Evolutionary conservation across 331 rosid genomes (phyloP).

Genomic region (Quercus lobata): DNA sequence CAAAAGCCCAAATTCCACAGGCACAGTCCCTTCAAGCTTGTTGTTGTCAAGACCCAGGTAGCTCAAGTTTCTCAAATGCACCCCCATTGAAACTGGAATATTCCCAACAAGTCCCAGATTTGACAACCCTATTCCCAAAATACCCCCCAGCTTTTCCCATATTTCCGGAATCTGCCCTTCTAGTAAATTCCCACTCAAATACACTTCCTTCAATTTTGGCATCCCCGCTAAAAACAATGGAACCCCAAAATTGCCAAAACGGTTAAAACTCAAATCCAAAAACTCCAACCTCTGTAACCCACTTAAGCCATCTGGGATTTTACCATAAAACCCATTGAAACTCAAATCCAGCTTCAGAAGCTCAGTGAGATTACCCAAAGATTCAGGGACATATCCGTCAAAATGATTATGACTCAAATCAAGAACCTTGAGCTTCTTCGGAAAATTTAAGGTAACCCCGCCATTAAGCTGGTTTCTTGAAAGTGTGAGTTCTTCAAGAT

Average conservation of each 20-base stretch:
- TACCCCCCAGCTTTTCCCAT: conserved; percentile 55
- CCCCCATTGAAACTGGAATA: conserved; percentile 70
- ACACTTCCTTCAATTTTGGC: conserved; percentile 51
- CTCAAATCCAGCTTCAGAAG: conserved; percentile 72
- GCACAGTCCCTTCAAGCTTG: conserved; percentile 65
- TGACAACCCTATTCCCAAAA: conserved; percentile 58
- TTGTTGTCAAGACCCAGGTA: conserved; percentile 80
- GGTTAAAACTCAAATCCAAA: conserved; percentile 67
- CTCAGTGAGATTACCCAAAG: conserved; percentile 37
- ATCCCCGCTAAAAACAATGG: conserved; percentile 53
- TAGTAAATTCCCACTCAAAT: conserved; percentile 64
- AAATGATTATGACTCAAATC: conserved; percentile 59
- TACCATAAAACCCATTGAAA: conserved; percentile 42
- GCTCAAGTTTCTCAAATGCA: conserved; percentile 42
- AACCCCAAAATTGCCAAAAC: conserved; percentile 54
- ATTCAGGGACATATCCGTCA: conserved; percentile 31
- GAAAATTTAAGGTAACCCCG: conserved; percentile 31
- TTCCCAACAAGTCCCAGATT: conserved; percentile 56
- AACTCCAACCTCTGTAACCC: conserved; percentile 43
- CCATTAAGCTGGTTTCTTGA: conserved; percentile 57
- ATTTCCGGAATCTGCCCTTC: conserved; percentile 71
- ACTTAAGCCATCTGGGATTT: conserved; percentile 49
- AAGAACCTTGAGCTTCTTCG: conserved; percentile 49
- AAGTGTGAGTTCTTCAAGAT: conserved; percentile 61
- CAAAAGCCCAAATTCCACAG: conserved; percentile 54